Conservation (phyloP, 495 filamentous ascomycete genomes). For the Neurospora sublineolata region DNA sequence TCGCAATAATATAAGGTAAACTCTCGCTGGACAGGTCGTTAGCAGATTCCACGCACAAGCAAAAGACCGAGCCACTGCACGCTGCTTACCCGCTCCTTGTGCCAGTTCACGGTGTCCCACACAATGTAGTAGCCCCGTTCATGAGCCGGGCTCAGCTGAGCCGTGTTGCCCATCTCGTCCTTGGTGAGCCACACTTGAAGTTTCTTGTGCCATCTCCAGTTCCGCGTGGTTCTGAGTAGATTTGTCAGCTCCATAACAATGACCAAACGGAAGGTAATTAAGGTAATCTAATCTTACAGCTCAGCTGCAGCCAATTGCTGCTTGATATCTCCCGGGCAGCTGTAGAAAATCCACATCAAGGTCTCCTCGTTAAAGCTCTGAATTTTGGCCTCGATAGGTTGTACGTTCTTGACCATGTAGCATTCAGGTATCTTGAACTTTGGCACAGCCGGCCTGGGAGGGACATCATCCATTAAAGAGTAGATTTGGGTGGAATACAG, state of each 20-base stretch:
- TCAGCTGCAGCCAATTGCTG: conserved; percentile 78
- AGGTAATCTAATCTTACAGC: conserved; percentile 39
- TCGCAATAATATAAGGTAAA: conserved; percentile 71
- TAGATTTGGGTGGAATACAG: conserved; percentile 37
- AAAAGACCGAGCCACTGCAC: not conserved
- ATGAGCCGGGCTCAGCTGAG: conserved; percentile 50
- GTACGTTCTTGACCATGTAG: conserved; percentile 80
- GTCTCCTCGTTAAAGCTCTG: conserved; percentile 81
- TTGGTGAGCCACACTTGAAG: conserved; percentile 85
- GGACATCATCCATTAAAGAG: conserved; percentile 59
- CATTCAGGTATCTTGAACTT: conserved; percentile 71
- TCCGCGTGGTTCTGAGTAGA: conserved; percentile 42
- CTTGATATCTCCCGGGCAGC: conserved; percentile 68
- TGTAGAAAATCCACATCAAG: conserved; percentile 91
- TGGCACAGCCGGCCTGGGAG: conserved; percentile 61
- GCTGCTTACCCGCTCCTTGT: conserved; percentile 61
- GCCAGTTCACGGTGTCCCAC: conserved; percentile 78
- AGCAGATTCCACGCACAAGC: not conserved
- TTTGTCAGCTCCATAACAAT: conserved; percentile 4
- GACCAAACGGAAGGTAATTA: not conserved
- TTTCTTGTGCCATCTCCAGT: conserved; percentile 90
- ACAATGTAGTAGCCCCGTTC: conserved; percentile 84
- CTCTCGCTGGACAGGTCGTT: conserved; percentile 45
- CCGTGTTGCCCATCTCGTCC: conserved; percentile 63
- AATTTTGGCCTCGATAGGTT: conserved; percentile 66